Evolutionary conservation across 2,329 filamentous ascomycete genomes (phyloP).

Genomic region (Botryotinia narcissicola): DNA sequence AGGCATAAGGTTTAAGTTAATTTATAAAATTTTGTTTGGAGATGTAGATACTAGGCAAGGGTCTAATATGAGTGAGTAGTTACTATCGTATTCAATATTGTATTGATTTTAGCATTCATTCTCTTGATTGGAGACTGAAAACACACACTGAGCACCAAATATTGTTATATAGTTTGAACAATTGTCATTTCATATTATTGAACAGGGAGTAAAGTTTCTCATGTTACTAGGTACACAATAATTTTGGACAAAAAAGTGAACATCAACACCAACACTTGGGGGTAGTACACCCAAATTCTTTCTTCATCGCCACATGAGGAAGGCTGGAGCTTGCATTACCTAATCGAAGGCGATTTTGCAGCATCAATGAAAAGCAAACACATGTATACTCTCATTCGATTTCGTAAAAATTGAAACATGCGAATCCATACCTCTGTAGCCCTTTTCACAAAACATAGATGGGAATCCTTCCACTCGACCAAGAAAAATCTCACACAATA

Average conservation of each 20-base stretch:
- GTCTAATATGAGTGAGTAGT: background rate
- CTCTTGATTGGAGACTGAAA: background rate
- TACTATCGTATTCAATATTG: background rate
- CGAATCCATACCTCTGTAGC: background rate
- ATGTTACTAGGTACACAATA: accelerated
- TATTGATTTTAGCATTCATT: background rate
- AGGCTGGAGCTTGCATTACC: background rate
- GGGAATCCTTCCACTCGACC: background rate
- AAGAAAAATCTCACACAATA: background rate
- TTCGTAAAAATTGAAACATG: background rate
- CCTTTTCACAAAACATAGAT: background rate
- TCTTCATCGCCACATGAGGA: background rate
- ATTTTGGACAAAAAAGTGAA: background rate
- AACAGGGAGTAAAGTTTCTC: background rate
- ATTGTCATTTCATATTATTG: accelerated
- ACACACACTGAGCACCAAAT: background rate
- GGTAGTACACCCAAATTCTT: background rate
- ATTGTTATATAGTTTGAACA: background rate
- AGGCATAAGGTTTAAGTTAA: background rate
- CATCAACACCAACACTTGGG: background rate
- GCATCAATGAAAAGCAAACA: background rate
- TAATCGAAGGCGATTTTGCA: background rate
- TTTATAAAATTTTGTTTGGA: background rate
- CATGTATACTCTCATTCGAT: background rate
- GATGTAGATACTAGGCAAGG: background rate